Evolutionary conservation across 768 basidiomycete genomes (phyloP), one percentile per base, ranked within the genome.

Genomic region (Podaxis sp.): DNA sequence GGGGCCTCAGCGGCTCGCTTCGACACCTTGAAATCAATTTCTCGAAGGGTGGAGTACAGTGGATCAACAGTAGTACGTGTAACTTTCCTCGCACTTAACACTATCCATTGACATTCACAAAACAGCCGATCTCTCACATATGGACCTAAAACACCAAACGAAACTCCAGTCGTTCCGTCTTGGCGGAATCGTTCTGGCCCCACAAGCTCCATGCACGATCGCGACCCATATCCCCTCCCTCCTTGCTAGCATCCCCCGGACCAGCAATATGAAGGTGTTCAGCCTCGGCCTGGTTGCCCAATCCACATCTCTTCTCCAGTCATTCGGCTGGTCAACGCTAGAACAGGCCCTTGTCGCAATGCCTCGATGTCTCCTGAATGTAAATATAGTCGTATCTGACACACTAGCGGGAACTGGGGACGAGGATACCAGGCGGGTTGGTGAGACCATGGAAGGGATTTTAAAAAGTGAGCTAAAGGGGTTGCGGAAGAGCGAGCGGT

Each of bases 11-110:
- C 2, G 19, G 15, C 22, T 40, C 26, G 9, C 52, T 61, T 3
- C 51, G 28, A 8, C 59, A 54, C 22, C 42, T 61, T n/a, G 24
- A 54, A 8, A 54, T 61, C 38, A 46, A 40, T 52, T 61, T 61
- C 36, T 61, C 52, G 17, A 52, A 5, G 12, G 17, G 1, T 12
- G 52, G 53, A 30, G 59, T 8, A 4, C 52, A 53, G 39, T 61
- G 38, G 51, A 17, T 61, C 38, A 52, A 12, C 30, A 46, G 40
- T 52, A 53, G 59, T 54, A 7, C 3, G 59, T 61, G 33, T 24
- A 19, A 24, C 11, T 42, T 61, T 24, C n/a, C 5, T 11, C 13
- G 11, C n/a, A 33, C 42, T 30, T 42, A n/a, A 3, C 19, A 9
- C 8, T 26, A 22, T 22, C 11, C 39, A n/a, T 30, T 28, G 9